These are phyloP conservation scores for Ceratonia siliqua DNA, from an alignment of 306 rosid genomes.

Conservation along the genomic window DNA sequence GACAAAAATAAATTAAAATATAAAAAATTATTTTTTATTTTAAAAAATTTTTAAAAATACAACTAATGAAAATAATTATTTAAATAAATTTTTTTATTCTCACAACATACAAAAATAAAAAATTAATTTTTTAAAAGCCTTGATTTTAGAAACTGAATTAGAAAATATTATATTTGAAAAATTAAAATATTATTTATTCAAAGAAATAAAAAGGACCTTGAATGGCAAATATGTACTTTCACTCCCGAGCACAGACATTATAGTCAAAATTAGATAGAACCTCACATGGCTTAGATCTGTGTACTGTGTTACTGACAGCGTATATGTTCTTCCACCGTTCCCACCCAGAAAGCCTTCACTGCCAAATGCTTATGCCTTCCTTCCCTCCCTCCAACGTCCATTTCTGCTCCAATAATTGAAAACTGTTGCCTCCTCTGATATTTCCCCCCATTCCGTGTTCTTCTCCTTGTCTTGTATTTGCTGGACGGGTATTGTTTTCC, in stretches of 20 bases:
- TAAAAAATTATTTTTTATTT: too few relatives aligned
- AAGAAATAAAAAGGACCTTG: background rate
- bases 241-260: background rate
- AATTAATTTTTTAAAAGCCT: too few relatives aligned
- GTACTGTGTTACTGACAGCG: constrained; percentile 64
- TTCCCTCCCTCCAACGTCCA: constrained; percentile 21
- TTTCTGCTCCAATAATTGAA: constrained; percentile 26
- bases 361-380: constrained; percentile 13
- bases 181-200: too few relatives aligned
- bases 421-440: constrained; percentile 3
- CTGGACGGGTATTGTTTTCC: constrained; percentile 18
- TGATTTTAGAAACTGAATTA: too few relatives aligned
- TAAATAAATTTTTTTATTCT: too few relatives aligned
- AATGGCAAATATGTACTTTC: constrained; percentile 33
- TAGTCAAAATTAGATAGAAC: constrained; percentile 47
- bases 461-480: constrained; percentile 45
- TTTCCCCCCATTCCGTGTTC: constrained; percentile 42
- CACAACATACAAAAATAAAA: too few relatives aligned
- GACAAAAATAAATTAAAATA: too few relatives aligned
- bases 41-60: too few relatives aligned
- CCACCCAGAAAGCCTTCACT: constrained; percentile 28
- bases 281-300: constrained; percentile 75
- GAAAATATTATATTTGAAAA: too few relatives aligned
- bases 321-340: constrained; percentile 30
- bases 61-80: too few relatives aligned